Evolutionary conservation across 345 rosid genomes (phyloP).

Genomic region (Raphanus raphanistrum): DNA sequence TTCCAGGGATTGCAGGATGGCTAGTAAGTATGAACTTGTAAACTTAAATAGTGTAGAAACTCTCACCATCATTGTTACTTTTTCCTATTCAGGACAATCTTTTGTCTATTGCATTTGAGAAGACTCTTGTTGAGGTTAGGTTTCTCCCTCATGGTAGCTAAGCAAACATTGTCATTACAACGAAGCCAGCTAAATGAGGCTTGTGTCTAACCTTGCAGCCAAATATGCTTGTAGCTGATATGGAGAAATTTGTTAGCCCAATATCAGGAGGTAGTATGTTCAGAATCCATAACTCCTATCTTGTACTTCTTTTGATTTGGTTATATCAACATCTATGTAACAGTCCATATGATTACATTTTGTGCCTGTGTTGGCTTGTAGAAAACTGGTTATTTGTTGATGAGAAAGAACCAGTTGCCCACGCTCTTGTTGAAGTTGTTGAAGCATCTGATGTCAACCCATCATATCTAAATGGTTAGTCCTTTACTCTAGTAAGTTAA

Average conservation of each 20-base stretch:
- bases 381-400: constrained; percentile 80
- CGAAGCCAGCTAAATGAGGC: constrained; percentile 8
- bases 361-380: constrained; percentile 40
- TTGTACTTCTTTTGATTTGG: not conserved
- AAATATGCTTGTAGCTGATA: constrained; percentile 92
- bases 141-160: constrained; percentile 6
- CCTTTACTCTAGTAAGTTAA: not conserved
- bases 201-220: constrained; percentile 59
- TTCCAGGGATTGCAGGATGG: constrained; percentile 99
- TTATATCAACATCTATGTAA: not conserved
- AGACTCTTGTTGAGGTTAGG: constrained; percentile 74
- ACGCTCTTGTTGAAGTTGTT: constrained; percentile 73
- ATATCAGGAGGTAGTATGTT: constrained; percentile 48
- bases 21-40: constrained; percentile 59
- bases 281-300: not conserved
- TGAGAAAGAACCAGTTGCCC: constrained; percentile 77
- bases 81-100: constrained; percentile 73
- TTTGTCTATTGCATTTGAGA: constrained; percentile 82
- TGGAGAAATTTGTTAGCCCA: constrained; percentile 75
- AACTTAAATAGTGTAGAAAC: not conserved
- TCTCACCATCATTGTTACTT: not conserved
- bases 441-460: constrained; percentile 87
- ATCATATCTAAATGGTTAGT: constrained; percentile 78
- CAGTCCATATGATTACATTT: constrained; percentile 12
- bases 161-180: not conserved